Percentiles rank a stretch among this genome's conserved stretches.
Conservation (phyloP, 2,329 filamentous ascomycete genomes). For the Dendrostoma leiphaemia region DNA sequence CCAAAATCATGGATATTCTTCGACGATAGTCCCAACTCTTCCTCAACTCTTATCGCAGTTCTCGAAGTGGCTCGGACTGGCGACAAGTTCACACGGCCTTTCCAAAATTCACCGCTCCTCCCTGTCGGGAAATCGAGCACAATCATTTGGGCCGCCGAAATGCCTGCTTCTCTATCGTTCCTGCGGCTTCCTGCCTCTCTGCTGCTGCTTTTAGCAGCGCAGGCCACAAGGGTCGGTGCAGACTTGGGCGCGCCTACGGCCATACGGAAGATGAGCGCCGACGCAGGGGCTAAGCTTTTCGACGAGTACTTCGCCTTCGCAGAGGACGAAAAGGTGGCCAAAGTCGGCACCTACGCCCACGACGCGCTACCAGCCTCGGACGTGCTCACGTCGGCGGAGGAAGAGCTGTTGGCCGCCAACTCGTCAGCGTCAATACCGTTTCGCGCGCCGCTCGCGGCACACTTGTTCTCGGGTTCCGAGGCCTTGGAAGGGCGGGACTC, state of each 20-base stretch:
- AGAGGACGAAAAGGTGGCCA: slow-evolving; percentile 25
- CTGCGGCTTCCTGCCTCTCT: slow-evolving; percentile 42
- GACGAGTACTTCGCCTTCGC: slow-evolving; percentile 61
- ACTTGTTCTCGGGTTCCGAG: slow-evolving; percentile 31
- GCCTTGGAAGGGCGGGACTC: neutral
- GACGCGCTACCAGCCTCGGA: slow-evolving; percentile 12
- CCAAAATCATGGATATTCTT: neutral
- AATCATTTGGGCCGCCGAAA: slow-evolving; percentile 22
- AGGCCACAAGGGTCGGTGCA: slow-evolving; percentile 32
- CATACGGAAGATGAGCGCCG: slow-evolving; percentile 69
- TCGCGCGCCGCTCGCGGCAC: slow-evolving; percentile 51
- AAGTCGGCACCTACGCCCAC: slow-evolving; percentile 9
- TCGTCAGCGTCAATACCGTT: slow-evolving; percentile 35
- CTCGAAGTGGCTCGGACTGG: neutral
- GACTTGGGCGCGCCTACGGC: slow-evolving; percentile 49
- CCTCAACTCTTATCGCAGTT: neutral
- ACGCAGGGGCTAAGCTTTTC: slow-evolving; percentile 72
- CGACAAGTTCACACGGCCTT: neutral
- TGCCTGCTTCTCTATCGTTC: slow-evolving; percentile 37
- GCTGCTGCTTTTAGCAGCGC: slow-evolving; percentile 42
- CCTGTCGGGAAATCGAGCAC: too few relatives aligned
- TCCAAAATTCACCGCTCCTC: neutral
- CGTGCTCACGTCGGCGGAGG: slow-evolving; percentile 26
- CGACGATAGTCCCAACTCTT: neutral
- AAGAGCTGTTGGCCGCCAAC: slow-evolving; percentile 28